These are phyloP conservation scores for Apophysomyces elegans DNA, from an alignment of 371 early-diverging fungal genomes.

Conservation along the genomic window DNA sequence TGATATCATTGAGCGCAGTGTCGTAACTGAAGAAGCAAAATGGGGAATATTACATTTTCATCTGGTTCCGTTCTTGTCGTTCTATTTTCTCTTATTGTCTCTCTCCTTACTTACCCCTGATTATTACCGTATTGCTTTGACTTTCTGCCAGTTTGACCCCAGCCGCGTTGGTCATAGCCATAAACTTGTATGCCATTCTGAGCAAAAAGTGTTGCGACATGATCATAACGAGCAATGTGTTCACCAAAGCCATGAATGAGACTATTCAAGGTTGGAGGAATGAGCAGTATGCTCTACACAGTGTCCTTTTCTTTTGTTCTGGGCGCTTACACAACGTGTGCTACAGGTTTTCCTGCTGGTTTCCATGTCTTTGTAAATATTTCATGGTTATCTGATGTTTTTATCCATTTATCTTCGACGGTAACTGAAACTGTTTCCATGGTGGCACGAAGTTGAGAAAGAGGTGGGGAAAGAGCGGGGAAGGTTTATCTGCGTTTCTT, in stretches of 20 bases:
- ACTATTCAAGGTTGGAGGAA: conserved; percentile 36
- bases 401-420: conserved; percentile 42
- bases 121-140: conserved; percentile 54
- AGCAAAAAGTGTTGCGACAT: conserved; percentile 56
- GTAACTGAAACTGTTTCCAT: conserved; percentile 15
- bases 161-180: conserved; percentile 71
- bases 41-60: background rate
- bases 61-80: background rate
- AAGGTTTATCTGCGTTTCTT: background rate
- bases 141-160: conserved; percentile 62
- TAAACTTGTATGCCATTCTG: conserved; percentile 59
- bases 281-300: background rate
- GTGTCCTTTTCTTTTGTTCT: background rate
- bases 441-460: background rate
- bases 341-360: conserved; percentile 29
- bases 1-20: conserved; percentile 54
- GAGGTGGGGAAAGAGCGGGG: conserved; percentile 9
- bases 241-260: conserved; percentile 75
- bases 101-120: conserved; percentile 66
- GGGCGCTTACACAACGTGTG: conserved; percentile 38
- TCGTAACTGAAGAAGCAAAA: conserved; percentile 27
- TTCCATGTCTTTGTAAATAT: conserved; percentile 59
- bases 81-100: background rate
- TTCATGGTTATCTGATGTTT: conserved; percentile 32
- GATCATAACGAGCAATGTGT: conserved; percentile 63